Evolutionary conservation across 2,329 filamentous ascomycete genomes (phyloP), one percentile per base, ranked within the genome.

Genomic region (Fusarium tuaranense): DNA sequence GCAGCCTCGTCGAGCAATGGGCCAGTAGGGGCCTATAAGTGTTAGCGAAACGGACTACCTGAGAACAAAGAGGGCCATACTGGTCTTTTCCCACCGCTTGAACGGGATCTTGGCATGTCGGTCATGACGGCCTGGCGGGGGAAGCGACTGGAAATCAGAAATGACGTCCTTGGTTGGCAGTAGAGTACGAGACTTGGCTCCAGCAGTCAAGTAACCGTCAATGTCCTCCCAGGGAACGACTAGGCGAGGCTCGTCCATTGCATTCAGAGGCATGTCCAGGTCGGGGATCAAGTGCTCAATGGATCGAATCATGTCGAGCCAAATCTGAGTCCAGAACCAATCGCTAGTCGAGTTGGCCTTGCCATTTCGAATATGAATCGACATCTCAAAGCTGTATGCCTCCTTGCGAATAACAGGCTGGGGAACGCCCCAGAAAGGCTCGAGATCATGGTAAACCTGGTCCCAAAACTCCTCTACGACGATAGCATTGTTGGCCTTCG

Each of bases 231-330:
- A 92, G 4, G 91, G 88, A 3, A 90, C 88, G 14, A 93, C 87
- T 10, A 93, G 78, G 30, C 91, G 86, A 44, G 91, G 91, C 78
- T 93, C 91, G 75, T 93, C 92, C 87, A 93, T 90, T 36, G 88
- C 85, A 72, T 93, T 93, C 69, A 93, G 85, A 0, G 91, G 87
- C 68, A 93, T 86, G 70, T 93, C 91, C 88, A 93, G 91, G 76
- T 93, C 91, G 2, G 91, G 91, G 18, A 93, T 82, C 64, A 89
- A 69, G 44, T 87, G 82, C 71, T 88, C 85, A n/a, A 91, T 85
- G 0, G 86, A 85, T 67, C 86, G 82, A 75, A 89, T 83, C 83
- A 91, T 83, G 60, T 87, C 81, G 36, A 88, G 80, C 89, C 89
- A 90, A 68, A 91, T 87, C 75, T 86, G 81, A 4, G 87, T 89